These are phyloP conservation scores for Pisolithus thermaeus DNA, from an alignment of 1,284 basidiomycete genomes.

Conservation along the genomic window DNA sequence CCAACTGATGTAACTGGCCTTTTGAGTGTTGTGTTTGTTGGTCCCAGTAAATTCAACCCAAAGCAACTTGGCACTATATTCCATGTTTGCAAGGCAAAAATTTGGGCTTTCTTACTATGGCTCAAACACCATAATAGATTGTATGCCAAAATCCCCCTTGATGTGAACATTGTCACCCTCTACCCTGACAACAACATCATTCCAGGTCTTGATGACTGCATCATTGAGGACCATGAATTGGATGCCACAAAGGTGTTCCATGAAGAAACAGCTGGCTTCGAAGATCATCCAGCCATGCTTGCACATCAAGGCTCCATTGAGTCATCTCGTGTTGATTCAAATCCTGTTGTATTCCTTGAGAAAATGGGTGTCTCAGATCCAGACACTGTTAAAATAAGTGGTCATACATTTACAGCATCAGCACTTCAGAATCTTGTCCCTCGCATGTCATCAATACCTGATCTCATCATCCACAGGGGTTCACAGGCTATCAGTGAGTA, in stretches of 20 bases:
- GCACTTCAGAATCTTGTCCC: slow-evolving; percentile 1
- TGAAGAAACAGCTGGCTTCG: slow-evolving; percentile 7
- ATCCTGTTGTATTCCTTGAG: not conserved
- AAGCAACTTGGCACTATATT: too few relatives aligned
- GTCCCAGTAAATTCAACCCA: too few relatives aligned
- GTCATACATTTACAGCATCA: slow-evolving; percentile 1
- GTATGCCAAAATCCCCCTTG: slow-evolving; percentile 3
- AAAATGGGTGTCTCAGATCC: slow-evolving; percentile 9
- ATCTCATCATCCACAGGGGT: slow-evolving; percentile 1
- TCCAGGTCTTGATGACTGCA: not conserved
- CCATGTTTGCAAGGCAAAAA: not conserved
- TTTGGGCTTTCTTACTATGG: slow-evolving; percentile 4
- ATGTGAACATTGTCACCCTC: not conserved
- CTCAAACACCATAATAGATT: slow-evolving; percentile 3
- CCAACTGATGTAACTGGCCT: too few relatives aligned
- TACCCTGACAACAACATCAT: slow-evolving; percentile 4
- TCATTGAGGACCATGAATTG: not conserved
- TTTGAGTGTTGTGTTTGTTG: too few relatives aligned
- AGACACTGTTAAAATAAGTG: slow-evolving; percentile 2
- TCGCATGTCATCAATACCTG: not conserved
- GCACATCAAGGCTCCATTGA: not conserved
- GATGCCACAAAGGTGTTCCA: not conserved
- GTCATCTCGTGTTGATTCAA: not conserved
- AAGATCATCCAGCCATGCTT: slow-evolving; percentile 1
- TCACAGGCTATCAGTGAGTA: slow-evolving; percentile 4